phyloP scores from a whole-genome alignment of 2,329 filamentous ascomycete genomes.

The Trichoderma sp. region DNA sequence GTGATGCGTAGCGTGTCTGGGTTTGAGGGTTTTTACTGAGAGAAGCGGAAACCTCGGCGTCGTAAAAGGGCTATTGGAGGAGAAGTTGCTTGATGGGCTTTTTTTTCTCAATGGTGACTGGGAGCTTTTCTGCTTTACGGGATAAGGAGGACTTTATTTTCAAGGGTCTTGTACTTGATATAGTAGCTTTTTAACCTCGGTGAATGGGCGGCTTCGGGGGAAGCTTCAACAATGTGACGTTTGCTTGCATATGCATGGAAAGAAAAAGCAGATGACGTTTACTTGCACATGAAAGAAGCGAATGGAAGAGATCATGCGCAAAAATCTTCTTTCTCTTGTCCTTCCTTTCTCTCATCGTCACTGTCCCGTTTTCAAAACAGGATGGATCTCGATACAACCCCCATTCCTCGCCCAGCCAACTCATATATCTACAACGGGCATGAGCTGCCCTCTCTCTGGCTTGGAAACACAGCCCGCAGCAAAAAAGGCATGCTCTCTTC shows the following conservation, averaged over 20 bases:
- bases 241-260: too few relatives aligned
- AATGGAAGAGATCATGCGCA: neutral
- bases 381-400: neutral
- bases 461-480: constrained; percentile 5
- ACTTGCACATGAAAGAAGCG: neutral
- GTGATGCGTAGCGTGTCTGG: neutral
- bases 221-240: neutral
- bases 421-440: constrained; percentile 27
- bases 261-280: too few relatives aligned
- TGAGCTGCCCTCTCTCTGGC: neutral
- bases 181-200: too few relatives aligned
- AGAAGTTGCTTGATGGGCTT: neutral
- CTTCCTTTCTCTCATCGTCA: neutral
- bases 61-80: neutral
- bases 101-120: neutral
- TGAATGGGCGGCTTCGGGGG: too few relatives aligned
- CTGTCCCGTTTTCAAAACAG: constrained; percentile 8
- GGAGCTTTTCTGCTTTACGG: neutral
- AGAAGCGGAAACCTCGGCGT: neutral
- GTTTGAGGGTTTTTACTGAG: neutral
- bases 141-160: neutral
- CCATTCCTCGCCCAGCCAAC: neutral
- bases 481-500: too few relatives aligned
- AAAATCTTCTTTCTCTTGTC: neutral
- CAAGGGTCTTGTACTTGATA: too few relatives aligned